Evolutionary conservation across 805 yeast genomes (phyloP).

Genomic region (Yamadazyma akitaensis): DNA sequence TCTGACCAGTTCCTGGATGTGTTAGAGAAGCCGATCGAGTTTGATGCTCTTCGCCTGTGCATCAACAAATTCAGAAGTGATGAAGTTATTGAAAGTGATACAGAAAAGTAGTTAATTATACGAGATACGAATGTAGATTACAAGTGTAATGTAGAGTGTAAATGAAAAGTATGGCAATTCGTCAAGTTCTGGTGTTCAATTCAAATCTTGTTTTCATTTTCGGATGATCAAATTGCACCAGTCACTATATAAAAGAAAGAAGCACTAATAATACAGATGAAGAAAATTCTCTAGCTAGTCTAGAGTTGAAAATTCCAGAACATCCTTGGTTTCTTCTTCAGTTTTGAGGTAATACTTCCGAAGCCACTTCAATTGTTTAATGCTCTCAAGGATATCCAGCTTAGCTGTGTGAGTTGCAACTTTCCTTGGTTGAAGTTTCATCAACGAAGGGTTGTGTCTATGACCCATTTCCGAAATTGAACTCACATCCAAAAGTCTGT

Average conservation of each 20-base stretch:
- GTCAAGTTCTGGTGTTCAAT: no score
- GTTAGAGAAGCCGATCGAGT: conserved; percentile 64
- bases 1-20: conserved; percentile 61
- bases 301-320: background rate
- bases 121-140: conserved; percentile 2
- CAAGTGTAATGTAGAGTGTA: background rate
- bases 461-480: conserved; percentile 73
- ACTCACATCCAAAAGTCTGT: conserved; percentile 89
- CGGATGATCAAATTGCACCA: no score
- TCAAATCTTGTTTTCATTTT: no score
- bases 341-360: conserved; percentile 56
- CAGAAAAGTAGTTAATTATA: conserved; percentile 10
- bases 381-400: conserved; percentile 85
- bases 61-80: conserved; percentile 19
- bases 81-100: conserved; percentile 28
- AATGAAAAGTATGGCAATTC: background rate
- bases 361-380: conserved; percentile 77
- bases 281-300: no score
- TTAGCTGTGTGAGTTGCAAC: conserved; percentile 78
- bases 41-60: conserved; percentile 19
- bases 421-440: conserved; percentile 60
- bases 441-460: conserved; percentile 69
- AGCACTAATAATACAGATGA: background rate
- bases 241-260: no score
- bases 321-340: conserved; percentile 14